Conservation (phyloP, 2,329 filamentous ascomycete genomes). For the Leptodontidium sp. region DNA sequence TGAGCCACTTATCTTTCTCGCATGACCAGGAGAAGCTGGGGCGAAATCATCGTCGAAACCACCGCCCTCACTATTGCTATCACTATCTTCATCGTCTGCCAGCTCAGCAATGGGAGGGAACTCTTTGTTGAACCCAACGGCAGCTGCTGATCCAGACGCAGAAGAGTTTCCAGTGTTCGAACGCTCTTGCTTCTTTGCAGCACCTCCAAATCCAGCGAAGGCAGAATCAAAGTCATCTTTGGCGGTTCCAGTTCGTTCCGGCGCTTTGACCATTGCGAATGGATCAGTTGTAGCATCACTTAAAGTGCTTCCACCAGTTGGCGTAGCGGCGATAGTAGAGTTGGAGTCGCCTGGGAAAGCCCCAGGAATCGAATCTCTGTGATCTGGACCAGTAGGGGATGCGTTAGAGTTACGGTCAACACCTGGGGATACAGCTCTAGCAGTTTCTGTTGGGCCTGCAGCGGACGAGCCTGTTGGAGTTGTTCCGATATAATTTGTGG, state of each 20-base stretch:
- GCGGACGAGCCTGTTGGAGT: slow-evolving; percentile 45
- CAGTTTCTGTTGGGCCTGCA: slow-evolving; percentile 39
- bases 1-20: slow-evolving; percentile 40
- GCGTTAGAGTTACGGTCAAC: slow-evolving; percentile 45
- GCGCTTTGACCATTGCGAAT: slow-evolving; percentile 62
- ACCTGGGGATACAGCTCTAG: slow-evolving; percentile 41
- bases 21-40: slow-evolving; percentile 56
- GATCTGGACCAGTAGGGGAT: slow-evolving; percentile 41
- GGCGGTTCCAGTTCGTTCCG: slow-evolving; percentile 54
- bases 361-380: slow-evolving; percentile 56
- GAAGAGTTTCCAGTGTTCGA: slow-evolving; percentile 52
- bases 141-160: slow-evolving; percentile 53
- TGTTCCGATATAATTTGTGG: slow-evolving; percentile 47
- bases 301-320: slow-evolving; percentile 55
- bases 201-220: slow-evolving; percentile 74
- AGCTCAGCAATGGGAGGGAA: slow-evolving; percentile 95
- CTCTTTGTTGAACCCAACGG: slow-evolving; percentile 72
- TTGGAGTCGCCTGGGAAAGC: slow-evolving; percentile 59
- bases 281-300: slow-evolving; percentile 59
- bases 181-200: slow-evolving; percentile 59
- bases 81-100: slow-evolving; percentile 83
- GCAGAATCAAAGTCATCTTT: slow-evolving; percentile 88
- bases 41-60: slow-evolving; percentile 96
- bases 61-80: slow-evolving; percentile 78
- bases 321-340: slow-evolving; percentile 56